phyloP scores from a whole-genome alignment of 768 basidiomycete species.

The Panus rudis region DNA sequence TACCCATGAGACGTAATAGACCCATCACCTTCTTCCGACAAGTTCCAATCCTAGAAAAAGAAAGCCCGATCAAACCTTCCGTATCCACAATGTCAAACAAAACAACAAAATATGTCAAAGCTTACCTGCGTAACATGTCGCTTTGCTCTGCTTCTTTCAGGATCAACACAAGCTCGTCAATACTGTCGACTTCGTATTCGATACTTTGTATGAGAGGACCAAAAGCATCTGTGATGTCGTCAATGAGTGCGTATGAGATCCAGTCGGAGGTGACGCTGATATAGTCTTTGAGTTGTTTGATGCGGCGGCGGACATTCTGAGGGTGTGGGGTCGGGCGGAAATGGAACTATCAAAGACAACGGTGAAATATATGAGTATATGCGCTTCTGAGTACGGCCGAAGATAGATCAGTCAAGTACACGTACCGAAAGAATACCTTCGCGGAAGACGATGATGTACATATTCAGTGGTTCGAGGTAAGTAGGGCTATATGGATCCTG shows the following conservation, averaged over 20 bases:
- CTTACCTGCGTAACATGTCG: constrained; percentile 84
- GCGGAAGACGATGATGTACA: constrained; percentile 99
- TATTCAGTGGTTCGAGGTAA: constrained; percentile 95
- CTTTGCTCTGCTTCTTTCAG: constrained; percentile 94
- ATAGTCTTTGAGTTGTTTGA: constrained; percentile 98
- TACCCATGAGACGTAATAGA: constrained; percentile 91
- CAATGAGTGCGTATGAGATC: constrained; percentile 99
- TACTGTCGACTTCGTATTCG: constrained; percentile 98
- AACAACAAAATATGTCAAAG: background rate
- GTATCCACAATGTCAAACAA: background rate
- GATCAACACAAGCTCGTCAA: constrained; percentile 96
- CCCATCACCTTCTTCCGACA: constrained; percentile 99
- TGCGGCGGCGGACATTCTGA: constrained; percentile 94
- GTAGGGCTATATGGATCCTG: constrained; percentile 97
- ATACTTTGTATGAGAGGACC: constrained; percentile 97
- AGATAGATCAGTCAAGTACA: constrained; percentile 10
- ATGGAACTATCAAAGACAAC: constrained; percentile 63
- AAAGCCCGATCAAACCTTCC: background rate
- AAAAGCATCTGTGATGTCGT: constrained; percentile 99
- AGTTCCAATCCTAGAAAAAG: constrained; percentile 69
- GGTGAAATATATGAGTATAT: background rate
- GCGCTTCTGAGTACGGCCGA: no score
- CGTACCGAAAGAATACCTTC: constrained; percentile 92
- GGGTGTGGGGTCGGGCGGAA: constrained; percentile 97
- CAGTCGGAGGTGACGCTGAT: constrained; percentile 98